Percentiles rank a stretch among this genome's conserved stretches.
Conservation (phyloP, 805 yeast genomes). For the Yarrowia keelungensis region DNA sequence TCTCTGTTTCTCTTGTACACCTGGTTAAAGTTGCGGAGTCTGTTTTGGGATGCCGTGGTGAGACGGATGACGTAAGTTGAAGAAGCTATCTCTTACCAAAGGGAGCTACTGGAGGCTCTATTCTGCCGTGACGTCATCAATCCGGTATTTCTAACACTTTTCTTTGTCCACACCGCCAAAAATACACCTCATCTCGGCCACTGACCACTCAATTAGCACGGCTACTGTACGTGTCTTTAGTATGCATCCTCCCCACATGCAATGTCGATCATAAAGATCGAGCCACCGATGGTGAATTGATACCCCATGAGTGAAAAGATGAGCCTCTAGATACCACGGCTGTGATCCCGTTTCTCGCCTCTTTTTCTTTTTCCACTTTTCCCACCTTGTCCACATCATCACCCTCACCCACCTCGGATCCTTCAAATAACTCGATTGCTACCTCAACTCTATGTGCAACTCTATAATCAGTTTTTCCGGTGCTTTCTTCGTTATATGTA, state of each 20-base stretch:
- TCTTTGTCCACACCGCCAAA: no score
- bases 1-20: neutral
- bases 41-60: neutral
- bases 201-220: neutral
- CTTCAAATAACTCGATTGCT: conserved; percentile 22
- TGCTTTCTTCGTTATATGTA: neutral
- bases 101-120: no score
- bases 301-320: no score
- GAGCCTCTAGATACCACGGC: no score
- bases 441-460: conserved; percentile 28
- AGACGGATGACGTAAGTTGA: no score
- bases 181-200: no score
- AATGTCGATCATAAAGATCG: conserved; percentile 17
- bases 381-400: no score
- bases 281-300: no score
- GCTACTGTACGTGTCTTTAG: conserved; percentile 9
- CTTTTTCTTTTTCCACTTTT: no score
- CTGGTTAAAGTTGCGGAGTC: conserved; percentile 8
- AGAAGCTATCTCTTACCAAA: neutral
- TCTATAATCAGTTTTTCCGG: conserved; percentile 26
- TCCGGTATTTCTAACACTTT: no score
- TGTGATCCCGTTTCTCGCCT: neutral
- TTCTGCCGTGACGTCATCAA: neutral
- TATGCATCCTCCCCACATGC: conserved; percentile 27
- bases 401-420: neutral